phyloP scores from a whole-genome alignment of 73 alveolate genomes.

The Paramecium caudatum region DNA sequence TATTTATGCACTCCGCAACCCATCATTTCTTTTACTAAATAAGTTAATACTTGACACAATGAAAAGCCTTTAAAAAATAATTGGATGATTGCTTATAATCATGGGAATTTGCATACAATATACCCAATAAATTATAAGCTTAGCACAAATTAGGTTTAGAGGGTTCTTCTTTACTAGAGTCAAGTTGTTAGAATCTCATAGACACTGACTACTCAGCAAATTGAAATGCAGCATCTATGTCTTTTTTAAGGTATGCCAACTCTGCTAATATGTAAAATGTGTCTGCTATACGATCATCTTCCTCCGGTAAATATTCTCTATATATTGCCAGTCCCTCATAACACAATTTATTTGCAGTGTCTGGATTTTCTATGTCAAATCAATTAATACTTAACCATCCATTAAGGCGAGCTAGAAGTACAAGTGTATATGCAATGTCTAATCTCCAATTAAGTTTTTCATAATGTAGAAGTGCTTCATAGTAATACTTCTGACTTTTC shows the following conservation, averaged over 20 bases:
- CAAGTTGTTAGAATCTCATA: no score
- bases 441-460: slow-evolving; percentile 48
- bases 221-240: slow-evolving; percentile 26
- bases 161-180: no score
- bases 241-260: slow-evolving; percentile 1
- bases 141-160: neutral
- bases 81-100: slow-evolving; percentile 9
- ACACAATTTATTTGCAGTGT: slow-evolving; percentile 42
- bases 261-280: slow-evolving; percentile 38
- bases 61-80: neutral
- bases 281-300: slow-evolving; percentile 44
- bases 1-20: no score
- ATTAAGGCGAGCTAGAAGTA: neutral
- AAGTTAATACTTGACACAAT: neutral
- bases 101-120: neutral
- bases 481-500: slow-evolving; percentile 17
- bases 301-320: neutral
- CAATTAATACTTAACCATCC: slow-evolving; percentile 41
- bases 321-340: slow-evolving; percentile 33
- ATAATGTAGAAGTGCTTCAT: slow-evolving; percentile 33
- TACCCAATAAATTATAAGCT: slow-evolving; percentile 20
- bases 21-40: neutral
- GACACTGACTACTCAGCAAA: slow-evolving; percentile 39
- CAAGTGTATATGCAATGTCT: slow-evolving; percentile 16
- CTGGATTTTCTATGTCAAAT: slow-evolving; percentile 31